Percentiles rank a stretch among this genome's conserved stretches.
Evolutionary conservation across 2,329 filamentous ascomycete species (phyloP).

Genomic region (Beauveria sp.): DNA sequence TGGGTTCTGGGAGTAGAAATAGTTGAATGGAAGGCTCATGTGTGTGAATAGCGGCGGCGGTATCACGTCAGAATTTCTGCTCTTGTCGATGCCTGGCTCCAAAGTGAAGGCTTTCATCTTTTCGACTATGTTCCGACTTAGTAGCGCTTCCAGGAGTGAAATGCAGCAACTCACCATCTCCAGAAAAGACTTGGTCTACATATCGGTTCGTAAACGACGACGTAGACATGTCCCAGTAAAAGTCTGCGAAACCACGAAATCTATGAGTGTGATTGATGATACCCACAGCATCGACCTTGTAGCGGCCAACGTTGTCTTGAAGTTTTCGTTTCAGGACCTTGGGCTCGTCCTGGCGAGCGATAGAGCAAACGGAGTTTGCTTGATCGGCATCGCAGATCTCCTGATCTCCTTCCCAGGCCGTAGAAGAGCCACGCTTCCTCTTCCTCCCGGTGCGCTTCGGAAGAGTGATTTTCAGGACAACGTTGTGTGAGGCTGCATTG

Average conservation of each 20-base stretch:
- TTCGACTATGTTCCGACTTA: constrained; percentile 31
- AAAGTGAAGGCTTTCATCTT: constrained; percentile 58
- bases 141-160: not conserved
- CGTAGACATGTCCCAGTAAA: constrained; percentile 66
- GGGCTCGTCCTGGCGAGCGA: constrained; percentile 45
- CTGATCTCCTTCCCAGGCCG: constrained; percentile 48
- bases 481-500: constrained; percentile 68
- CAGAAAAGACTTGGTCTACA: constrained; percentile 61
- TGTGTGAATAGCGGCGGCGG: constrained; percentile 75
- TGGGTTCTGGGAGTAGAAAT: constrained; percentile 79
- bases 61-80: constrained; percentile 60
- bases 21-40: constrained; percentile 66
- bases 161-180: constrained; percentile 47
- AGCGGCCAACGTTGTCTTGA: constrained; percentile 60
- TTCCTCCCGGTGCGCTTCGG: constrained; percentile 82
- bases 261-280: constrained; percentile 73
- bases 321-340: constrained; percentile 53
- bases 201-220: constrained; percentile 66
- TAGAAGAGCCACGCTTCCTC: constrained; percentile 69
- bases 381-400: constrained; percentile 22
- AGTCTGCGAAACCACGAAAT: constrained; percentile 82
- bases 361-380: constrained; percentile 29
- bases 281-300: constrained; percentile 63
- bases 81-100: constrained; percentile 51
- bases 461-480: constrained; percentile 79